Conservation (phyloP, 345 rosid species). For the Atalantia buxifolia region DNA sequence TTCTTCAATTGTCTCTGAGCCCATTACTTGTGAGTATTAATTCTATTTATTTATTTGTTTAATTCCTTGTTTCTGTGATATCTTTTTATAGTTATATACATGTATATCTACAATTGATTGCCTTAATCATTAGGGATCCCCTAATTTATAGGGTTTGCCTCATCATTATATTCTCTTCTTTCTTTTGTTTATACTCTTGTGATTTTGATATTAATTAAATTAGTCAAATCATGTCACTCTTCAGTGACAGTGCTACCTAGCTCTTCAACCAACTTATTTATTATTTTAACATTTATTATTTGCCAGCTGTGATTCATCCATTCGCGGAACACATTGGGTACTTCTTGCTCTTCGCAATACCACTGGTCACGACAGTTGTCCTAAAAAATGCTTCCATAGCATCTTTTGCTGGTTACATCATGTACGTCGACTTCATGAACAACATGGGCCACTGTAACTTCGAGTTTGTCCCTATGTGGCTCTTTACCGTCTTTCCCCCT, state of each 20-base stretch:
- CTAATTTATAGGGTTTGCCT: too few species aligned
- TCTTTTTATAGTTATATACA: not conserved
- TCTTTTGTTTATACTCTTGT: too few species aligned
- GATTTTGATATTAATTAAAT: too few species aligned
- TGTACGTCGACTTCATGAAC: slow-evolving; percentile 40
- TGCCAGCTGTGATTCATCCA: slow-evolving; percentile 53
- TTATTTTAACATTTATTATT: too few species aligned
- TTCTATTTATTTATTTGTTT: too few species aligned
- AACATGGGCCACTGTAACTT: slow-evolving; percentile 67
- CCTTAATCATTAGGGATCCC: not conserved
- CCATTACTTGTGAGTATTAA: slow-evolving; percentile 39
- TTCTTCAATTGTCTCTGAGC: slow-evolving; percentile 51
- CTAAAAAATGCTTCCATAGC: slow-evolving; percentile 21
- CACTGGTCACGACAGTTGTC: slow-evolving; percentile 7
- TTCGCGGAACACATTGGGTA: slow-evolving; percentile 46
- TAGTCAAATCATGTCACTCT: too few species aligned
- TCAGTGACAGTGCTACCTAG: too few species aligned
- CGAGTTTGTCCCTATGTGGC: slow-evolving; percentile 40
- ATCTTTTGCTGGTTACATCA: slow-evolving; percentile 17
- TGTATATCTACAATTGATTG: not conserved
- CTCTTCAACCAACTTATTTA: too few species aligned
- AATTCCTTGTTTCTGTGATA: too few species aligned
- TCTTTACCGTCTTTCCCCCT: slow-evolving; percentile 42
- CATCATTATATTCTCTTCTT: not conserved
- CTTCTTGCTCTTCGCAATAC: slow-evolving; percentile 35